Percentiles rank a stretch among this genome's conserved stretches.
These are phyloP conservation scores for Talaromyces sp. DNA, from an alignment of 2,329 filamentous ascomycete genomes.

Conservation along the genomic window DNA sequence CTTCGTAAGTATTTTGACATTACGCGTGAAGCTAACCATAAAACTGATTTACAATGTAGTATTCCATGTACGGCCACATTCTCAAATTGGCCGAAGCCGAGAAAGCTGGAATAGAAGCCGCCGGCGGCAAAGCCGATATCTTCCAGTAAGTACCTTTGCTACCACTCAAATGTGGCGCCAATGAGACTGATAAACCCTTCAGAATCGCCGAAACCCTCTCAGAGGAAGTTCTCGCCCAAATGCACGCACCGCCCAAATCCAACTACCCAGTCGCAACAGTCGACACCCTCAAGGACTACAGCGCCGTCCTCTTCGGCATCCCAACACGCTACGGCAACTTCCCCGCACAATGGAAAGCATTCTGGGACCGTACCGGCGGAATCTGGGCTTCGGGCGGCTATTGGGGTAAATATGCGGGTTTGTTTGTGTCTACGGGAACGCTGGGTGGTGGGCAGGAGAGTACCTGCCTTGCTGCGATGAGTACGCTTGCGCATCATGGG, in stretches of 20 bases:
- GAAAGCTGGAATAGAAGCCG: conserved; percentile 82
- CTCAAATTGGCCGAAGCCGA: conserved; percentile 79
- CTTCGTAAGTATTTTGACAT: conserved; percentile 58
- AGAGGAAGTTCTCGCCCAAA: conserved; percentile 78
- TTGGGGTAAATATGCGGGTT: conserved; percentile 82
- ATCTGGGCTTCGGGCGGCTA: conserved; percentile 77
- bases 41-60: conserved; percentile 51
- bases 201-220: conserved; percentile 82
- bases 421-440: conserved; percentile 82
- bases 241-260: conserved; percentile 79
- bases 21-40: not conserved
- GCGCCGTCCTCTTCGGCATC: conserved; percentile 88
- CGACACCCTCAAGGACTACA: conserved; percentile 67
- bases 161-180: not conserved
- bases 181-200: not conserved
- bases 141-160: conserved; percentile 62
- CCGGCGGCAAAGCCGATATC: conserved; percentile 75
- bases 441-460: conserved; percentile 89
- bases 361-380: conserved; percentile 81
- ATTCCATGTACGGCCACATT: conserved; percentile 94
- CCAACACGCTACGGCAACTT: conserved; percentile 97
- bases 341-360: conserved; percentile 85
- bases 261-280: conserved; percentile 62
- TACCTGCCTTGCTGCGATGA: conserved; percentile 75
- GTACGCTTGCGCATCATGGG: conserved; percentile 86